phyloP scores from a whole-genome alignment of 2,329 filamentous ascomycete species.

The Penicillium occitanis region DNA sequence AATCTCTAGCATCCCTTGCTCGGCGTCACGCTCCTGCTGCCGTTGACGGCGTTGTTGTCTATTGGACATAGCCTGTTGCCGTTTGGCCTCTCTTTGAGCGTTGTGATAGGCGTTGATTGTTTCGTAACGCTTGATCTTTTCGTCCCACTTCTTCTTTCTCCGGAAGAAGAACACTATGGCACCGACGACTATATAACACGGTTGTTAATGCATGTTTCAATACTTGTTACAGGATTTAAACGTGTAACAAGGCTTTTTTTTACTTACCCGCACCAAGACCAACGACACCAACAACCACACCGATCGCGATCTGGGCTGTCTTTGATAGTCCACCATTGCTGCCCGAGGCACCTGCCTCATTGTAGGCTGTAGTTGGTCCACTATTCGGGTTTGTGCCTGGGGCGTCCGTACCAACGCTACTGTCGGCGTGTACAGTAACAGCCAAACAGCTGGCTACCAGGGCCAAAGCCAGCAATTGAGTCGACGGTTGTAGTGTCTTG shows the following conservation, averaged over 20 bases:
- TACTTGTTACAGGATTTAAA: neutral
- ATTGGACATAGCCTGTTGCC: constrained; percentile 15
- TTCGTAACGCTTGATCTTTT: constrained; percentile 26
- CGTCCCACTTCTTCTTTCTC: constrained; percentile 30
- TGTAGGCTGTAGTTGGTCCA: constrained; percentile 14
- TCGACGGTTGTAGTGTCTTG: neutral
- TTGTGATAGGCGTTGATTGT: constrained; percentile 19
- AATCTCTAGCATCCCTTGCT: constrained; percentile 16
- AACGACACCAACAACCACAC: constrained; percentile 32
- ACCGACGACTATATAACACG: constrained; percentile 26
- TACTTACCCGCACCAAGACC: constrained; percentile 29
- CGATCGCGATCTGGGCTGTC: constrained; percentile 29
- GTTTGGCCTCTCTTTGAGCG: neutral
- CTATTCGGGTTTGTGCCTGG: constrained; percentile 11
- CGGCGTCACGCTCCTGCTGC: constrained; percentile 9
- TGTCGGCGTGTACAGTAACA: constrained; percentile 14
- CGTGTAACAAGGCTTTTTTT: neutral
- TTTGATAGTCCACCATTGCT: constrained; percentile 20
- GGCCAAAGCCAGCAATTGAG: constrained; percentile 7
- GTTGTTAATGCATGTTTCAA: neutral
- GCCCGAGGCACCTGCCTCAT: constrained; percentile 21
- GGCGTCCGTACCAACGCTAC: constrained; percentile 15
- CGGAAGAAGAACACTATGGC: constrained; percentile 28
- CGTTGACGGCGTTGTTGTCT: constrained; percentile 15
- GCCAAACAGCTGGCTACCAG: constrained; percentile 16